Evolutionary conservation across 2,329 filamentous ascomycete species (phyloP), one percentile per base, ranked within the genome.

Genomic region (Parascedosporium putredinis): DNA sequence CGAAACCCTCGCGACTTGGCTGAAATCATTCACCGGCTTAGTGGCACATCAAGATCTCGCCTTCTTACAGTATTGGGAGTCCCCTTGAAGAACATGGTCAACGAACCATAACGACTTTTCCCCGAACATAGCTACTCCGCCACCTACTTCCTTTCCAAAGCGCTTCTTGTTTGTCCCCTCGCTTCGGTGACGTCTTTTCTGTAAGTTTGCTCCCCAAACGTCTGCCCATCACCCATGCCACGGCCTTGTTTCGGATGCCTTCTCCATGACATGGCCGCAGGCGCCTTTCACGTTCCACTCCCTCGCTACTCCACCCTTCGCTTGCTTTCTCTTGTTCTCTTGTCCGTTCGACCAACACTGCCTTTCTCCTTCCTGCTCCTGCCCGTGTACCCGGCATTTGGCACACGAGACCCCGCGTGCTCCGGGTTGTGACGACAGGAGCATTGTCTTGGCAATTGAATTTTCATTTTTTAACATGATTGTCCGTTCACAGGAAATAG

Each of bases 361-460:
- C n/a, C n/a, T n/a, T n/a, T n/a, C 23, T 20, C 42, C 9, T n/a
- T n/a, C 42, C 42, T 45, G 42, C 42, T 16, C n/a, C 14, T 29
- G 36, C 36, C 47, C 47, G 36, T 22, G 34, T 25, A 43, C 47
- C 47, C 22, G 47, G 47, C 47, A 43, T 36, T 36, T 29, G 47
- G 47, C 47, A 18, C 34, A 24, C 36, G 34, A 27, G n/a, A 14
- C 23, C n/a, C n/a, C 27, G 36, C 33, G 45, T 48, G 45, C 40
- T 31, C 36, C 33, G 20, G 18, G 6, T 27, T 31, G 34, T 16
- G 22, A 4, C 27, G 29, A n/a, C 47, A 42, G 47, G 2, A n/a
- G 22, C 36, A 43, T 49, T 18, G 29, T 24, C 36, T 16, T 36
- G 34, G 23, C 47, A 24, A 43, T 22, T 49, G 12, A 22, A 23